These are phyloP conservation scores for Phoma sp. DNA, from an alignment of 2,329 filamentous ascomycete species.

Conservation along the genomic window DNA sequence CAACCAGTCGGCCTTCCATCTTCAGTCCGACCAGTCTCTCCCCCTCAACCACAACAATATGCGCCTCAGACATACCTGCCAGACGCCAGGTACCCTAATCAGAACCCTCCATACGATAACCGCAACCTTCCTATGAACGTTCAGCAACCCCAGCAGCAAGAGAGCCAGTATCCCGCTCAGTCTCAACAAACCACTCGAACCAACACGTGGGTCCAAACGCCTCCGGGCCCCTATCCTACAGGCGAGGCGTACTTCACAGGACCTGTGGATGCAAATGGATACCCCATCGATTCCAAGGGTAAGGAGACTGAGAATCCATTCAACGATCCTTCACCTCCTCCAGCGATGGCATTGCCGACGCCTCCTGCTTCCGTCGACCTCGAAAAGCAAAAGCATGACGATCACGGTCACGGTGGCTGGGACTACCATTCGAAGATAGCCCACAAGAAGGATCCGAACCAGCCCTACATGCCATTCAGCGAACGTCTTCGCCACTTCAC, in stretches of 20 bases:
- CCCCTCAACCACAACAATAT: slow-evolving; percentile 22
- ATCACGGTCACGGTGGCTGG: slow-evolving; percentile 28
- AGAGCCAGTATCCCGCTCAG: slow-evolving; percentile 14
- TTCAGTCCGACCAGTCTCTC: slow-evolving; percentile 22
- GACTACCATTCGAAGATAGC: slow-evolving; percentile 35
- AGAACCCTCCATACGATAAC: slow-evolving; percentile 15
- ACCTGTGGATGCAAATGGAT: slow-evolving; percentile 33
- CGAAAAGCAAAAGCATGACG: slow-evolving; percentile 38
- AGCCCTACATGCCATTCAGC: slow-evolving; percentile 37
- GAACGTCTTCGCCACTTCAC: slow-evolving; percentile 50
- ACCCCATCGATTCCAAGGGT: slow-evolving; percentile 33
- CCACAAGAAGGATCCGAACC: slow-evolving; percentile 42
- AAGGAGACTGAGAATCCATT: slow-evolving; percentile 29
- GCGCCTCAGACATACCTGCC: slow-evolving; percentile 17
- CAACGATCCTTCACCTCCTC: slow-evolving; percentile 20
- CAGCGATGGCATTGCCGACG: slow-evolving; percentile 22
- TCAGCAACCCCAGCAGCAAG: slow-evolving; percentile 18
- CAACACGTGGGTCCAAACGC: slow-evolving; percentile 39
- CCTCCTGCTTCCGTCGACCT: slow-evolving; percentile 31
- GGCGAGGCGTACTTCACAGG: slow-evolving; percentile 30
- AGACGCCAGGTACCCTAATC: slow-evolving; percentile 2
- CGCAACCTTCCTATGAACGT: slow-evolving; percentile 15
- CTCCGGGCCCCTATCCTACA: slow-evolving; percentile 27
- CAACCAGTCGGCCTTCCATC: slow-evolving; percentile 12
- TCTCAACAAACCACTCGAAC: slow-evolving; percentile 35